Conservation (phyloP, 2,329 filamentous ascomycete species). For the Monosporascus sp. region DNA sequence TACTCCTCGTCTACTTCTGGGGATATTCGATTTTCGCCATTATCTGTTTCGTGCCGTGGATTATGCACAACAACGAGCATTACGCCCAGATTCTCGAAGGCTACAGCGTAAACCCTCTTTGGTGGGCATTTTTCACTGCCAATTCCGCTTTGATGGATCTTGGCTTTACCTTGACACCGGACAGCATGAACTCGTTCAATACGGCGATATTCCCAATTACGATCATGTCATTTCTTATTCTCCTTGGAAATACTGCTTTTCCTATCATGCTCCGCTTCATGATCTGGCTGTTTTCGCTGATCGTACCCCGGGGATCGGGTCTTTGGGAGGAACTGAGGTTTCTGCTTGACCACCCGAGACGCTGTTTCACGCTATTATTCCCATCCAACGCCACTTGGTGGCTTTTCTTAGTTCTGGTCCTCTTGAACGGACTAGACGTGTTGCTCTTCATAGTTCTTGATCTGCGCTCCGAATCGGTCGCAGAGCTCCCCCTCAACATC, state of each 20-base stretch:
- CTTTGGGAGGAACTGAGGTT: slow-evolving; percentile 89
- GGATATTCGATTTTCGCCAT: slow-evolving; percentile 76
- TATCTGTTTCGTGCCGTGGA: slow-evolving; percentile 74
- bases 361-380: slow-evolving; percentile 93
- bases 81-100: slow-evolving; percentile 63
- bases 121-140: slow-evolving; percentile 91
- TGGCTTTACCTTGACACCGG: slow-evolving; percentile 85
- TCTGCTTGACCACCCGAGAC: slow-evolving; percentile 85
- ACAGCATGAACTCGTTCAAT: slow-evolving; percentile 91
- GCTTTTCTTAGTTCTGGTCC: slow-evolving; percentile 79
- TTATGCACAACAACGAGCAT: slow-evolving; percentile 51
- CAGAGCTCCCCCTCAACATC: slow-evolving; percentile 61
- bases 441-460: slow-evolving; percentile 92
- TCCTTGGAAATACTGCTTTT: slow-evolving; percentile 93
- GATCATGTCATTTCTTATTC: slow-evolving; percentile 76
- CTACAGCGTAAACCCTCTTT: slow-evolving; percentile 60
- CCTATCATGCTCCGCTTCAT: slow-evolving; percentile 90
- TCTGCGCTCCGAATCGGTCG: slow-evolving; percentile 66
- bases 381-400: slow-evolving; percentile 90
- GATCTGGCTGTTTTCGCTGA: slow-evolving; percentile 74
- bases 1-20: slow-evolving; percentile 75
- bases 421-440: slow-evolving; percentile 78
- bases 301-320: slow-evolving; percentile 59
- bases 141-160: slow-evolving; percentile 90
- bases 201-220: slow-evolving; percentile 70